A percentile compares a stretch with the other conserved stretches of the same genome.
phyloP scores from a whole-genome alignment of 208 protist genomes.

The Porcisia deanei region DNA sequence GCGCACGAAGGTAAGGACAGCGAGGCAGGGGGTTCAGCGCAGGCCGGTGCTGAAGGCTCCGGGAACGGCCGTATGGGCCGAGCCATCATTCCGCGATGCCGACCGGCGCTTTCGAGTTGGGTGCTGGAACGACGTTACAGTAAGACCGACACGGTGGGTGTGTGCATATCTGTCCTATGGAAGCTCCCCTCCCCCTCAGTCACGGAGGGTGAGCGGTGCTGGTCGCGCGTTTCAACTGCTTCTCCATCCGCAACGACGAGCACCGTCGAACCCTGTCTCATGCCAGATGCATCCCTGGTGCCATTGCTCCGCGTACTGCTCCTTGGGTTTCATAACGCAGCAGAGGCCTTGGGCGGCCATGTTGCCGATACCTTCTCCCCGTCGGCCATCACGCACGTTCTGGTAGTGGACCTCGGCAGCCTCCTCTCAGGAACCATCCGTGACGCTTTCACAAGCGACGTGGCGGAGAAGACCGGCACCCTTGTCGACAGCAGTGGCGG shows the following conservation, averaged over 20 bases:
- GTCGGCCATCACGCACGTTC: conserved; percentile 68
- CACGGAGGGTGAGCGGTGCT: not conserved
- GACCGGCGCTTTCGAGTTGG: conserved; percentile 45
- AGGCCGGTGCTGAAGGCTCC: not conserved
- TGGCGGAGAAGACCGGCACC: not conserved
- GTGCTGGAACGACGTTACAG: conserved; percentile 50
- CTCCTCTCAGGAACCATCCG: conserved; percentile 36
- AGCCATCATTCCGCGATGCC: no score
- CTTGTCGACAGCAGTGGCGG: not conserved
- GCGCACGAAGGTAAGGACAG: not conserved
- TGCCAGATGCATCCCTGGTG: conserved; percentile 9
- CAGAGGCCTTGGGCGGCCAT: conserved; percentile 60
- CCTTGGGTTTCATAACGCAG: conserved; percentile 44
- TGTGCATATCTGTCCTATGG: conserved; percentile 50
- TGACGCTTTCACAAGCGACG: conserved; percentile 20
- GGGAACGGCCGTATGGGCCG: not conserved
- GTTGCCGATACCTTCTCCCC: conserved; percentile 36
- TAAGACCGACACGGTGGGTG: conserved; percentile 51
- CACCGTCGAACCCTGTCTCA: not conserved
- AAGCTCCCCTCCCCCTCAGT: conserved; percentile 13
- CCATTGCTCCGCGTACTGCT: conserved; percentile 53
- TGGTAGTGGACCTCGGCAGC: conserved; percentile 59
- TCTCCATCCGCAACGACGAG: not conserved
- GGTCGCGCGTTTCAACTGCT: not conserved
- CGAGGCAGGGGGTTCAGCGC: not conserved